A percentile compares a stretch with the other conserved stretches of the same genome.
phyloP scores from a whole-genome alignment of 306 rosid species.

The Gastrolobium bilobum region DNA sequence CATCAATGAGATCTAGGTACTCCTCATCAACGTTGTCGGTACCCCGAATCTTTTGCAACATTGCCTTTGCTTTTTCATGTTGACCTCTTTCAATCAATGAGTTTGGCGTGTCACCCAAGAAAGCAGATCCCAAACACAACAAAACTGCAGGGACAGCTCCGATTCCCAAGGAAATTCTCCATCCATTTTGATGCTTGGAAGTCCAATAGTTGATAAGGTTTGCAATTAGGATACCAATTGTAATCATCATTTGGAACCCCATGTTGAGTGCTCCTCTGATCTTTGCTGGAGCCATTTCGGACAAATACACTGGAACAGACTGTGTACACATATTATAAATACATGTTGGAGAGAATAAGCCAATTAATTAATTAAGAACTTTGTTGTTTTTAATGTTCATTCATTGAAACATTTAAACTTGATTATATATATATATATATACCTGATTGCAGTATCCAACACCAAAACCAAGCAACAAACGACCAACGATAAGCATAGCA shows the following conservation, averaged over 20 bases:
- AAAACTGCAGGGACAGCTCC: slow-evolving; percentile 6
- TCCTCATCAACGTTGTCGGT: background rate
- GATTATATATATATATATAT: background rate
- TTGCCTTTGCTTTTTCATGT: background rate
- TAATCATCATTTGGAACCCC: slow-evolving; percentile 31
- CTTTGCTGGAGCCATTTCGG: slow-evolving; percentile 20
- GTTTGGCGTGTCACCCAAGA: slow-evolving; percentile 18
- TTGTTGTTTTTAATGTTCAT: background rate
- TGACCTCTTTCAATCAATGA: slow-evolving; percentile 32
- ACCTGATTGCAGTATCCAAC: slow-evolving; percentile 6
- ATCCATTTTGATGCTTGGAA: slow-evolving; percentile 4
- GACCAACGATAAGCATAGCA: slow-evolving; percentile 1
- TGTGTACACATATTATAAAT: background rate
- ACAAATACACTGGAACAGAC: slow-evolving; percentile 26
- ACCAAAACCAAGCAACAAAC: background rate
- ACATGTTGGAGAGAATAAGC: background rate
- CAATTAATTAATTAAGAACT: background rate
- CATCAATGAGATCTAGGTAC: slow-evolving; percentile 15
- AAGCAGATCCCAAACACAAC: background rate
- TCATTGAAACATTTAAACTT: no score
- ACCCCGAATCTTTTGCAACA: background rate
- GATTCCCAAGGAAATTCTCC: slow-evolving; percentile 20
- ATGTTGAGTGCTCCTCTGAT: slow-evolving; percentile 36
- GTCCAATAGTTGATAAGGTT: slow-evolving; percentile 7
- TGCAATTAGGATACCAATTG: slow-evolving; percentile 21